Conservation (phyloP, 2,329 filamentous ascomycete genomes). For the Teratosphaeria viscida region DNA sequence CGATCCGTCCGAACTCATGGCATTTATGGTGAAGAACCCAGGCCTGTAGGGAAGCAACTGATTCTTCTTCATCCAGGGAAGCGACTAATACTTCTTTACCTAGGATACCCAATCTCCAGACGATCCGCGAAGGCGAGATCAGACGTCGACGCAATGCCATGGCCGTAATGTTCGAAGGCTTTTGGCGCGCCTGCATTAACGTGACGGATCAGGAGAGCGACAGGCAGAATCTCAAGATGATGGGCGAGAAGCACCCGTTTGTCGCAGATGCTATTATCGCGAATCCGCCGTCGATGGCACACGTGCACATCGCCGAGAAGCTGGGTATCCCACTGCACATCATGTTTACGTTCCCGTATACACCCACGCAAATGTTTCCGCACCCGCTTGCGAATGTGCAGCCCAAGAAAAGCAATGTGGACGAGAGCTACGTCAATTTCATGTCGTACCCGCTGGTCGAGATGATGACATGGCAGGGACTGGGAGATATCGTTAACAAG, state of each 20-base stretch:
- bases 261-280: constrained; percentile 74
- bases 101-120: constrained; percentile 58
- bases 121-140: constrained; percentile 64
- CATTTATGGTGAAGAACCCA: constrained; percentile 79
- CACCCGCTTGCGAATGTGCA: constrained; percentile 71
- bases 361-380: constrained; percentile 63
- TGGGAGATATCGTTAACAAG: constrained; percentile 67
- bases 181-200: constrained; percentile 70
- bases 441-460: constrained; percentile 69
- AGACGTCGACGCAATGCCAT: constrained; percentile 56
- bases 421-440: constrained; percentile 65
- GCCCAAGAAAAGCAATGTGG: constrained; percentile 50
- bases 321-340: constrained; percentile 63
- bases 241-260: constrained; percentile 52
- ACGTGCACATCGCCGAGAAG: constrained; percentile 69
- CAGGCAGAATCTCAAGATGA: constrained; percentile 51
- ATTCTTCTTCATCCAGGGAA: too few relatives aligned
- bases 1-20: constrained; percentile 72
- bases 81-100: too few relatives aligned
- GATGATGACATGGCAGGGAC: constrained; percentile 54
- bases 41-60: constrained; percentile 31
- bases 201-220: constrained; percentile 60
- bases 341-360: constrained; percentile 55
- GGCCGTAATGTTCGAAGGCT: constrained; percentile 74
- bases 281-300: constrained; percentile 69